These are phyloP conservation scores for Brettanomyces nanus DNA, from an alignment of 805 yeast genomes.

Conservation along the genomic window DNA sequence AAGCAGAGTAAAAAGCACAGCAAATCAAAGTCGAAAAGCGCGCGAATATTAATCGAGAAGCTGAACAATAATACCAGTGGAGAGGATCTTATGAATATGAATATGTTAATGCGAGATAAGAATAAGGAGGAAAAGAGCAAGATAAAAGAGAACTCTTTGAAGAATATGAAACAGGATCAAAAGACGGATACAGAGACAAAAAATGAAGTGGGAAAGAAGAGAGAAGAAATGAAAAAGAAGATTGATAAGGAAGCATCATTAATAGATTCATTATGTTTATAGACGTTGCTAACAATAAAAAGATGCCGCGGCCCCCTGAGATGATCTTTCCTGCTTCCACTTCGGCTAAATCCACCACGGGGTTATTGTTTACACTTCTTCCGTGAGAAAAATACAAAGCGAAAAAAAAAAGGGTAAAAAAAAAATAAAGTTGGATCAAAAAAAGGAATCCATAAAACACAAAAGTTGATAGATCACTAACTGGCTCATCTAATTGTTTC, in stretches of 20 bases:
- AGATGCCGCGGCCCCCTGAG: too few species aligned
- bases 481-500: too few species aligned
- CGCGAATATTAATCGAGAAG: slow-evolving; percentile 20
- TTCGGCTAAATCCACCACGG: too few species aligned
- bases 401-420: too few species aligned
- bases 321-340: too few species aligned
- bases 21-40: slow-evolving; percentile 18
- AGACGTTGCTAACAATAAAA: background rate
- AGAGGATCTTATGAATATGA: slow-evolving; percentile 16
- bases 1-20: slow-evolving; percentile 16
- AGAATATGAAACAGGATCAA: slow-evolving; percentile 32
- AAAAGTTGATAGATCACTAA: too few species aligned
- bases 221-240: slow-evolving; percentile 33
- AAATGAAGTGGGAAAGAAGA: slow-evolving; percentile 23
- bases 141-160: slow-evolving; percentile 28
- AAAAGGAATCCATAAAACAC: too few species aligned
- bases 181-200: slow-evolving; percentile 26
- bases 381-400: too few species aligned
- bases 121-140: slow-evolving; percentile 4
- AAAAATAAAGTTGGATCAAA: too few species aligned
- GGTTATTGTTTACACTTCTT: too few species aligned
- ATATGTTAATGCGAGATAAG: slow-evolving; percentile 4
- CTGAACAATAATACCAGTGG: slow-evolving; percentile 18
- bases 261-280: slow-evolving; percentile 1
- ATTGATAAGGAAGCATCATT: slow-evolving; percentile 5